Evolutionary conservation across 2,329 filamentous ascomycete species (phyloP).

Genomic region (Fusarium siculi): DNA sequence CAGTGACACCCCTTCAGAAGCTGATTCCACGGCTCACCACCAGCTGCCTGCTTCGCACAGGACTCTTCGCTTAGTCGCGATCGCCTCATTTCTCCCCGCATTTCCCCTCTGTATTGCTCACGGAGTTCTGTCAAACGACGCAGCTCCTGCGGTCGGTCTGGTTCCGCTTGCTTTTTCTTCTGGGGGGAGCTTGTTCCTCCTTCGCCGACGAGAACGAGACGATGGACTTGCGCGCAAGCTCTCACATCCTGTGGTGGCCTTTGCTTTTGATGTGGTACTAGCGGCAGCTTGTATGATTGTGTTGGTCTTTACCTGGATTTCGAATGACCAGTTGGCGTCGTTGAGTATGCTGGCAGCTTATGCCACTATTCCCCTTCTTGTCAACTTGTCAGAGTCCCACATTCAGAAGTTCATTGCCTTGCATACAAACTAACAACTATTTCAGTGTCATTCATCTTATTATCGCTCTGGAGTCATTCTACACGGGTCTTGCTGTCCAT

Average conservation of each 20-base stretch:
- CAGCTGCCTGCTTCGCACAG: constrained; percentile 28
- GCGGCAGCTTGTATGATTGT: constrained; percentile 52
- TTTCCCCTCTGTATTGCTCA: constrained; percentile 54
- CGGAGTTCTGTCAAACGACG: constrained; percentile 48
- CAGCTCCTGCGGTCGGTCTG: constrained; percentile 54
- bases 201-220: constrained; percentile 23
- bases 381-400: constrained; percentile 52
- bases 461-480: constrained; percentile 52
- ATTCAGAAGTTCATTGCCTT: too few species aligned
- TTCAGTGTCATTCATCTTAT: constrained; percentile 52
- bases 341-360: constrained; percentile 56
- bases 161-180: constrained; percentile 53
- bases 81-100: constrained; percentile 52
- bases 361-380: constrained; percentile 54
- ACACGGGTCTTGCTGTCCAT: constrained; percentile 54
- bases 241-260: constrained; percentile 50
- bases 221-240: constrained; percentile 3
- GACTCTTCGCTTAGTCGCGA: constrained; percentile 49
- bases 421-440: background rate
- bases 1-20: constrained; percentile 22
- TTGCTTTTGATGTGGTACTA: constrained; percentile 51
- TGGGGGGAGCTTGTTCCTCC: constrained; percentile 39
- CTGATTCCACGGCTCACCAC: constrained; percentile 18
- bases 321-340: constrained; percentile 41
- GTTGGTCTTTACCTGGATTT: constrained; percentile 55